These are phyloP conservation scores for Xylaria arbuscula DNA, from an alignment of 2,329 filamentous ascomycete genomes.

Conservation along the genomic window DNA sequence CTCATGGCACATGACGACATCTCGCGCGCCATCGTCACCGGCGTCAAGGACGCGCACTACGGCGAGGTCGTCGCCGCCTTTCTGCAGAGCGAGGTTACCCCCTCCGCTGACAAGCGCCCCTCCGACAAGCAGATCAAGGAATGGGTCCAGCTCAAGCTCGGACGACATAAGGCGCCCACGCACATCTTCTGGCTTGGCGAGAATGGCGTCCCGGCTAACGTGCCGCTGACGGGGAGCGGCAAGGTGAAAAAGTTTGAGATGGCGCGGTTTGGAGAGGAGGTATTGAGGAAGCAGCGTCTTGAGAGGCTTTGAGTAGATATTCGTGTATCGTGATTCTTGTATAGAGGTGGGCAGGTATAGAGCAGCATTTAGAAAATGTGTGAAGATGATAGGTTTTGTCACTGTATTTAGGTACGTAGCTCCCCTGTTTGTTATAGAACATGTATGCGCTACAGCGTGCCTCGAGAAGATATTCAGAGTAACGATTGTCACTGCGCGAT, in stretches of 20 bases:
- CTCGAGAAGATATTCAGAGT: neutral
- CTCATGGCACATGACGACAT: slow-evolving; percentile 73
- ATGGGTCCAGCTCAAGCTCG: slow-evolving; percentile 71
- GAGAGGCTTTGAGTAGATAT: slow-evolving; percentile 56
- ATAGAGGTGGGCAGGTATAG: neutral
- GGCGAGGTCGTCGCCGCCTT: slow-evolving; percentile 79
- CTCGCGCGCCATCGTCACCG: slow-evolving; percentile 74
- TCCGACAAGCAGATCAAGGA: slow-evolving; percentile 66
- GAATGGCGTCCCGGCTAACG: slow-evolving; percentile 63
- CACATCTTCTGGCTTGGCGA: slow-evolving; percentile 82
- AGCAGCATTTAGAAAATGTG: neutral
- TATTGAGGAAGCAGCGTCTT: slow-evolving; percentile 61
- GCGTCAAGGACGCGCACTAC: slow-evolving; percentile 75
- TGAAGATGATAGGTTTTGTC: neutral
- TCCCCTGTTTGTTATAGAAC: neutral
- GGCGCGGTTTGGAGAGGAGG: slow-evolving; percentile 65
- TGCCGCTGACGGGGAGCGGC: slow-evolving; percentile 77
- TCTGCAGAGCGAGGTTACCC: slow-evolving; percentile 54
- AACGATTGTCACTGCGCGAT: neutral
- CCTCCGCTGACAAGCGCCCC: slow-evolving; percentile 51
- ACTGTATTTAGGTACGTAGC: too few species aligned
- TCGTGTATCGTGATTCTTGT: neutral
- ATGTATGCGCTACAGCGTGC: neutral
- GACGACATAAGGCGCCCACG: slow-evolving; percentile 75
- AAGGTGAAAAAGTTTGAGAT: slow-evolving; percentile 77